Conservation (phyloP, 371 early-diverging fungal genomes). For the Lichtheimia ramosa region DNA sequence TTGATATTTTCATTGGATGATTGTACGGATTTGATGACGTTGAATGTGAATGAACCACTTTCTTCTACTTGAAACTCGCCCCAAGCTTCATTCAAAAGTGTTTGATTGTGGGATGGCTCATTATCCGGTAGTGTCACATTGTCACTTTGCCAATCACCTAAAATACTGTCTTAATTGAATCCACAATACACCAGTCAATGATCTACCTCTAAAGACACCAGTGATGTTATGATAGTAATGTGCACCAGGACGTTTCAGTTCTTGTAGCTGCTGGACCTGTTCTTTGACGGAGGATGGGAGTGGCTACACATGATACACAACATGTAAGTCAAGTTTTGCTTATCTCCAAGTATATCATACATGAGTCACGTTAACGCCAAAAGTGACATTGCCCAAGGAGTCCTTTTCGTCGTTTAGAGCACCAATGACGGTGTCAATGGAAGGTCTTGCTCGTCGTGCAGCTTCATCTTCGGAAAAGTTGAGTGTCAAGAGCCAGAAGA, state of each 20-base stretch:
- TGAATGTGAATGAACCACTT: slow-evolving; percentile 45
- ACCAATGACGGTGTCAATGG: slow-evolving; percentile 33
- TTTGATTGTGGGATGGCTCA: slow-evolving; percentile 22
- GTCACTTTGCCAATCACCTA: slow-evolving; percentile 40
- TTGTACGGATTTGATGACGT: slow-evolving; percentile 38
- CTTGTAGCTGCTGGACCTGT: slow-evolving; percentile 25
- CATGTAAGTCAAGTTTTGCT: too few species aligned
- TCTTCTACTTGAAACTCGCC: slow-evolving; percentile 34
- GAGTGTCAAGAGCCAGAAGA: slow-evolving; percentile 41
- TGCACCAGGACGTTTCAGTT: slow-evolving; percentile 24
- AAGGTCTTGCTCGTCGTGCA: slow-evolving; percentile 25
- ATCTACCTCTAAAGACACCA: slow-evolving; percentile 60
- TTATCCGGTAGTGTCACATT: slow-evolving; percentile 28
- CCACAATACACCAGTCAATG: background rate
- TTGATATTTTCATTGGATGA: slow-evolving; percentile 50
- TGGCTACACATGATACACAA: slow-evolving; percentile 29
- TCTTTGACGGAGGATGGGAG: slow-evolving; percentile 31
- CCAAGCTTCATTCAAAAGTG: slow-evolving; percentile 31
- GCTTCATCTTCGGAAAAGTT: slow-evolving; percentile 46
- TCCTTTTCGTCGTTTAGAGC: slow-evolving; percentile 43
- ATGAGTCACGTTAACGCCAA: slow-evolving; percentile 49
- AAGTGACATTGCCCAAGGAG: slow-evolving; percentile 48
- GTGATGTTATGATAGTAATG: slow-evolving; percentile 66
- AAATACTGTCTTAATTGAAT: background rate
- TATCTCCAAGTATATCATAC: slow-evolving; percentile 30